Base-by-base conservation (phyloP, 2,329 filamentous ascomycete genomes). In the Pezicula neosporulosa region DNA sequence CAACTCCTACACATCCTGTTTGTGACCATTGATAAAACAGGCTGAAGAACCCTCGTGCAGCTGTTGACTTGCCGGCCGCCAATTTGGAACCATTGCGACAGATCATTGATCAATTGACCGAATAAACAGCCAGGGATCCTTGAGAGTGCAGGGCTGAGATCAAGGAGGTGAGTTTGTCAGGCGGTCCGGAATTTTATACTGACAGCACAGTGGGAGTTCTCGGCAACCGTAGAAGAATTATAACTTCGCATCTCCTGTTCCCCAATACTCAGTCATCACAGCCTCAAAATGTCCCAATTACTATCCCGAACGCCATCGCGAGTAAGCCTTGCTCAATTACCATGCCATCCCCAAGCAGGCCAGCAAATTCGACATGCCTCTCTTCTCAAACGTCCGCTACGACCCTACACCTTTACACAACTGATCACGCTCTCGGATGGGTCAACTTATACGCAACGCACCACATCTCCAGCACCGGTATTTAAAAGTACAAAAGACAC, bases 401-500 rank as follows among this genome's bases (percentile, higher is more conserved):
- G 92, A 6, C 93, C 94, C 39, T 97, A 97, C 78, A 90, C 87
- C 60, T 97, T 97, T 78, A 97, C 93, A n/a, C 94, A 99, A 73
- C 82, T 99, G 54, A 79, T 99, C 60, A 92, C 91, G 49, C 86
- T 97, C 58, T 90, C 87, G 38, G 94, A 99, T 76, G 94, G 94
- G 62, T 89, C 83, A 64, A 88, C 92, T 54, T 97, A 83, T 72
- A 85, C 87, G 45, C 79, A 85, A 65, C 88, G 88, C 67, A 92
- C 89, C 21, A 90, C 89, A 10, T 89, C 83, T 10, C 89, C 90
- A 0, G 60, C 71, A 35, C 77, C 80, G 3, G 69, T 87, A 44
- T 80, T 82, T 72, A 75, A 76, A 53, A 75, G 76, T 52, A 73
- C 74, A 54, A 95, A 96, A 72, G 94, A 99, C 74, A 89, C 87